Conservation (phyloP, 1,139 yeast genomes). For the Yamadazyma atlantica region DNA sequence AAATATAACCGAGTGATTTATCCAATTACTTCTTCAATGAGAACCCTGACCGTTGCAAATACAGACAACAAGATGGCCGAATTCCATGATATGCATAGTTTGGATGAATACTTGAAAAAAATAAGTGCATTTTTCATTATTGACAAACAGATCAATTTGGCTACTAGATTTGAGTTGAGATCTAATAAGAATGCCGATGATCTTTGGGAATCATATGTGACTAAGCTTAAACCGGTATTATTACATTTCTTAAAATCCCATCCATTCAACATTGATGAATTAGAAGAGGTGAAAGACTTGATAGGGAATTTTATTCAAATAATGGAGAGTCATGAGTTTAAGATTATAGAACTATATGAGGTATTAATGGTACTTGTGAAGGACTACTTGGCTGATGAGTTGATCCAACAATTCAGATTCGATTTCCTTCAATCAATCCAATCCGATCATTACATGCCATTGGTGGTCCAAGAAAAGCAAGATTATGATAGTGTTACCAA, state of each 20-base stretch:
- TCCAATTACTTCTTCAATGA: constrained; percentile 49
- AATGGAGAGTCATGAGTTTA: constrained; percentile 69
- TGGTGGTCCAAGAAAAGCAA: constrained; percentile 58
- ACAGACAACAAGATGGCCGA: constrained; percentile 22
- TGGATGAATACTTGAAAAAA: constrained; percentile 59
- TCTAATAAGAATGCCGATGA: constrained; percentile 64
- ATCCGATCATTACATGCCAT: constrained; percentile 88
- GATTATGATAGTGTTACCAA: constrained; percentile 64
- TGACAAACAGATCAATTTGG: constrained; percentile 63
- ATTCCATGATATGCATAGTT: constrained; percentile 19
- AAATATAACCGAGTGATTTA: constrained; percentile 73
- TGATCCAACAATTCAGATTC: constrained; percentile 55
- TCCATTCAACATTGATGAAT: constrained; percentile 30
- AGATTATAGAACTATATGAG: constrained; percentile 60
- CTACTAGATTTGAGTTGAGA: constrained; percentile 56
- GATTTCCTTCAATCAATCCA: constrained; percentile 65
- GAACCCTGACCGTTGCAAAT: constrained; percentile 12
- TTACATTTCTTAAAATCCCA: constrained; percentile 34
- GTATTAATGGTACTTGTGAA: constrained; percentile 60
- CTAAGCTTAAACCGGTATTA: constrained; percentile 58
- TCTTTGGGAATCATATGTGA: constrained; percentile 71
- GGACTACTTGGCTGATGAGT: constrained; percentile 55
- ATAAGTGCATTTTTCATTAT: constrained; percentile 76
- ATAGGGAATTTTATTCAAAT: constrained; percentile 76
- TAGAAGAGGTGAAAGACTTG: constrained; percentile 47